Evolutionary conservation across 441 rosid species (phyloP).

Genomic region (Euphorbia celastroides): DNA sequence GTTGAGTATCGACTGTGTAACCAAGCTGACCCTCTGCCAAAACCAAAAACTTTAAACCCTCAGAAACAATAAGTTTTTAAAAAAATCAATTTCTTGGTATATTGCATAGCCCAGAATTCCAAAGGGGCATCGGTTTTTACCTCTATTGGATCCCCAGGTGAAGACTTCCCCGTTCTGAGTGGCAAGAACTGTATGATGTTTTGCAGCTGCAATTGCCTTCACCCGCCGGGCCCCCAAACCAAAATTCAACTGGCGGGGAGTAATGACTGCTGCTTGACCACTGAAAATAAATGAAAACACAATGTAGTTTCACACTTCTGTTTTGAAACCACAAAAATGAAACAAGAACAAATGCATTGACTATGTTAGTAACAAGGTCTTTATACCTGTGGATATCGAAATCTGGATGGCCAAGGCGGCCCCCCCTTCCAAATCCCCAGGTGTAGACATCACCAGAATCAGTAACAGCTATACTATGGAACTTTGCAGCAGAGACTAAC

Average conservation of each 20-base stretch:
- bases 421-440: constrained; percentile 99
- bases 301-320: constrained; percentile 11
- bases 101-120: not conserved
- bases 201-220: constrained; percentile 95
- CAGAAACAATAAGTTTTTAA: constrained; percentile 9
- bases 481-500: constrained; percentile 88
- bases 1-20: constrained; percentile 92
- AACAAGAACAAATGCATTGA: constrained; percentile 5
- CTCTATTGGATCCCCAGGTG: constrained; percentile 99
- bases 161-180: constrained; percentile 87
- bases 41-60: constrained; percentile 18
- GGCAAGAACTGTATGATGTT: constrained; percentile 95
- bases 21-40: constrained; percentile 98
- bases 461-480: constrained; percentile 87
- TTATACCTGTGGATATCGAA: constrained; percentile 95
- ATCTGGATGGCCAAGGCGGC: constrained; percentile 99
- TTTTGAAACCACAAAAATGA: constrained; percentile 6
- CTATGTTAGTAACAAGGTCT: not conserved
- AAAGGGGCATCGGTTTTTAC: constrained; percentile 35
- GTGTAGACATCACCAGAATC: constrained; percentile 78
- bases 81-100: constrained; percentile 1
- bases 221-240: constrained; percentile 84
- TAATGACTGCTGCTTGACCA: constrained; percentile 99
- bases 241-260: constrained; percentile 88
- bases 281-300: constrained; percentile 41